Evolutionary conservation across 495 filamentous ascomycete genomes (phyloP), one percentile per base, ranked within the genome.

Genomic region (Penicilliopsis zonata): DNA sequence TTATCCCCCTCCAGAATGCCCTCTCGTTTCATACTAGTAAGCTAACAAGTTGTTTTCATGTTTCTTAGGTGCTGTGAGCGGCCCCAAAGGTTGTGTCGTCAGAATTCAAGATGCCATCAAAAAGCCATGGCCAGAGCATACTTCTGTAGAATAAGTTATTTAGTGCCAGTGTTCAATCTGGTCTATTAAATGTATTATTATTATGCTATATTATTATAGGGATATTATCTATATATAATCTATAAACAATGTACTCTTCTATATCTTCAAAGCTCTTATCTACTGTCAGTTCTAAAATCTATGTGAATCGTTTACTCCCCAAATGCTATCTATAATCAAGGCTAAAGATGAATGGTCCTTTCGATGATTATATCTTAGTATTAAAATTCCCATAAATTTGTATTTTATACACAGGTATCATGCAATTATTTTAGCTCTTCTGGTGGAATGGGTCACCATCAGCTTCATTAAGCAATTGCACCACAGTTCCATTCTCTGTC

Each of bases 51-150:
- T 2, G 36, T 25, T 18, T 15, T 31, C 1, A 5, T 21, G n/a
- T 37, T 29, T 8, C 38, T 24, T 48, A 80, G 76, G 86, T 35
- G 66, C 70, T 42, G 75, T 96, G 32, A 78, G 79, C 17, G 87
- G 87, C 9, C 87, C 86, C 27, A 86, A 86, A 55, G 81, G 83
- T 27, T 78, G 76, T 36, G 54, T 79, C 27, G 84, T 96, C 31
- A 75, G 76, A 59, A 70, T 96, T 33, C 80, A 90, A 47, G 87
- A 96, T 63, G 84, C 87, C 8, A 71, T 88, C 52, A 93, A 92
- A 72, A 90, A 87, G 68, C 73, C 79, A 18, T 84, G 82, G 71
- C 83, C 85, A 28, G 61, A 73, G 25, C 42, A 67, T 38, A 53
- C 57, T 17, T 55, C 45, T 31, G 55, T 37, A 46, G 27, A 28